phyloP scores from a whole-genome alignment of 352 stramenopile species.

The Globisporangium spinosum region DNA sequence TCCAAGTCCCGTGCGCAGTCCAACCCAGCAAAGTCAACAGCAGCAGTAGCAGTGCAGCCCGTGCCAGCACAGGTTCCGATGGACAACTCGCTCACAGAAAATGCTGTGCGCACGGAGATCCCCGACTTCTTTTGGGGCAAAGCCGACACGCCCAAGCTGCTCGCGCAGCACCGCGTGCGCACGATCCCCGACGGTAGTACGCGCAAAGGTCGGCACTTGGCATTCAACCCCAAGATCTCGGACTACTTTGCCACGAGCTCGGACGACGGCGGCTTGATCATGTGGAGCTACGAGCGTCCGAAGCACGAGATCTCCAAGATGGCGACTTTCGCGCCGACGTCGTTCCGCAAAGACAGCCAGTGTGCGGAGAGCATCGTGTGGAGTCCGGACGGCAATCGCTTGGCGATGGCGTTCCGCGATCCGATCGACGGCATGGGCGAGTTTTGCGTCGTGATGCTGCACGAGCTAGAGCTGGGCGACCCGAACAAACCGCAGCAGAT shows the following conservation, averaged over 20 bases:
- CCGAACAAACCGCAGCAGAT: slow-evolving; percentile 40
- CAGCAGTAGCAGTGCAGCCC: not conserved
- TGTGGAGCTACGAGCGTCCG: slow-evolving; percentile 73
- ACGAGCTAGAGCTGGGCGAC: slow-evolving; percentile 55
- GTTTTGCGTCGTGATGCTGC: slow-evolving; percentile 73
- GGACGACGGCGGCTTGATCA: slow-evolving; percentile 72
- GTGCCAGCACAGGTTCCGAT: slow-evolving; percentile 23
- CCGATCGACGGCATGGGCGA: slow-evolving; percentile 52
- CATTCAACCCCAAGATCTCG: slow-evolving; percentile 70
- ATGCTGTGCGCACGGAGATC: slow-evolving; percentile 25
- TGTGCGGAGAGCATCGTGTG: slow-evolving; percentile 75
- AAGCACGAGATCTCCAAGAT: slow-evolving; percentile 61
- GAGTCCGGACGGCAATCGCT: slow-evolving; percentile 66
- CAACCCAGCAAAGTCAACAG: slow-evolving; percentile 13
- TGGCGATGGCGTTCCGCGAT: slow-evolving; percentile 81
- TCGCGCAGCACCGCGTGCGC: slow-evolving; percentile 60
- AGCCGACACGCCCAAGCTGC: slow-evolving; percentile 54
- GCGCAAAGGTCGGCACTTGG: slow-evolving; percentile 68
- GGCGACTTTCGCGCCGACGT: slow-evolving; percentile 47
- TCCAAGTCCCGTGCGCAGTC: slow-evolving; percentile 6
- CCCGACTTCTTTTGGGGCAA: slow-evolving; percentile 79
- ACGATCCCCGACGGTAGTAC: slow-evolving; percentile 57
- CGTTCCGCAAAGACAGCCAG: slow-evolving; percentile 58
- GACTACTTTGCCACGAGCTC: slow-evolving; percentile 74
- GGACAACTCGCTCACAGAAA: slow-evolving; percentile 19